Evolutionary conservation across 2,329 filamentous ascomycete species (phyloP).

Genomic region (Fusarium mangiferae): DNA sequence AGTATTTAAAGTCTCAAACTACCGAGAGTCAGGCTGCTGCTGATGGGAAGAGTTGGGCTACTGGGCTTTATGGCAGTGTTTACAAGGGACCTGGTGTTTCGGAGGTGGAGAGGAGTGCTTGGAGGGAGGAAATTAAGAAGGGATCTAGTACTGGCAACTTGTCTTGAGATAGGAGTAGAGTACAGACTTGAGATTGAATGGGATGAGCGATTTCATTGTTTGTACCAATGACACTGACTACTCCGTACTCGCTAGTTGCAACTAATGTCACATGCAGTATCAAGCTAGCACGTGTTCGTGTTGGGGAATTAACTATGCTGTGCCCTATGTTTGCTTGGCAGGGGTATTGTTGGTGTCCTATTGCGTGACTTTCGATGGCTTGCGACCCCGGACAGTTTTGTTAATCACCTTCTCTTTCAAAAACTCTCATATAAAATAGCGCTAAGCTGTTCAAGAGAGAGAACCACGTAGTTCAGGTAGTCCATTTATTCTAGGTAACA

Average conservation of each 20-base stretch:
- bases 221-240: background rate
- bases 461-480: background rate
- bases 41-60: slow-evolving; percentile 65
- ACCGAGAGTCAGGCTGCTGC: slow-evolving; percentile 51
- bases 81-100: slow-evolving; percentile 69
- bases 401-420: background rate
- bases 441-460: background rate
- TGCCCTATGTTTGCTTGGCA: background rate
- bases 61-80: slow-evolving; percentile 66
- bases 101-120: slow-evolving; percentile 62
- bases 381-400: background rate
- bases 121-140: slow-evolving; percentile 54
- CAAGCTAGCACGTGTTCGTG: background rate
- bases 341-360: background rate
- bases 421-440: background rate
- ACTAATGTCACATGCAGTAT: background rate
- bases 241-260: no score
- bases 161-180: slow-evolving; percentile 5
- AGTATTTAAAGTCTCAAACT: slow-evolving; percentile 5
- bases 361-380: background rate
- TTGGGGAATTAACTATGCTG: background rate
- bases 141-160: slow-evolving; percentile 51
- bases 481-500: rapidly evolving
- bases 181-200: background rate
- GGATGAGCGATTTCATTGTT: background rate